These are phyloP conservation scores for Vanrija sp. DNA, from an alignment of 1,284 basidiomycete genomes.

Conservation along the genomic window DNA sequence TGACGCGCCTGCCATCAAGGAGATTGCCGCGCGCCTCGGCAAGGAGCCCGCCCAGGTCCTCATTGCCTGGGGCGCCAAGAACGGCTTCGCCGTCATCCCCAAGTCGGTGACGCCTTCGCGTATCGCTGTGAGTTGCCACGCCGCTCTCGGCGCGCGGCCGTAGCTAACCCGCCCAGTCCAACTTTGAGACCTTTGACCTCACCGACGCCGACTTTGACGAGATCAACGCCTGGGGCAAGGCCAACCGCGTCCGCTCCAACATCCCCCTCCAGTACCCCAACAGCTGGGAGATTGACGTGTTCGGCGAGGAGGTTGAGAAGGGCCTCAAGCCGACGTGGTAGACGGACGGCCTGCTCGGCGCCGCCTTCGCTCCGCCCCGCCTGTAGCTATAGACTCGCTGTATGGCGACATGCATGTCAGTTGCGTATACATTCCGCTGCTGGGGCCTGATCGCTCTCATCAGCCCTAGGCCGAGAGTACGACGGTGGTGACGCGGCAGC, in stretches of 20 bases:
- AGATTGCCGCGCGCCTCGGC: constrained; percentile 58
- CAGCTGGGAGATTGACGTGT: constrained; percentile 66
- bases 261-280: constrained; percentile 58
- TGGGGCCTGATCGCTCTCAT: too few relatives aligned
- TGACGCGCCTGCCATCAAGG: constrained; percentile 55
- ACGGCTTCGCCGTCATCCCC: constrained; percentile 56
- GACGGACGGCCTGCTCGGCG: too few relatives aligned
- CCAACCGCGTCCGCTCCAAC: constrained; percentile 59
- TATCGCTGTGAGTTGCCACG: constrained; percentile 52
- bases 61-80: constrained; percentile 60
- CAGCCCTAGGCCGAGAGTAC: too few relatives aligned
- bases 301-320: constrained; percentile 60
- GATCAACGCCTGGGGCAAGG: constrained; percentile 57
- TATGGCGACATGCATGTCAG: too few relatives aligned
- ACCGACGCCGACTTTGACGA: constrained; percentile 60
- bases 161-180: constrained; percentile 48
- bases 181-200: constrained; percentile 66
- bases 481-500: too few relatives aligned
- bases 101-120: constrained; percentile 58
- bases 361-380: too few relatives aligned
- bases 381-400: too few relatives aligned
- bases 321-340: constrained; percentile 29
- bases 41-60: constrained; percentile 66
- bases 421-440: too few relatives aligned
- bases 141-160: background rate